Evolutionary conservation across 202 grass and related monocot genomes (phyloP).

Genomic region (Miscanthus sacchariflorus): DNA sequence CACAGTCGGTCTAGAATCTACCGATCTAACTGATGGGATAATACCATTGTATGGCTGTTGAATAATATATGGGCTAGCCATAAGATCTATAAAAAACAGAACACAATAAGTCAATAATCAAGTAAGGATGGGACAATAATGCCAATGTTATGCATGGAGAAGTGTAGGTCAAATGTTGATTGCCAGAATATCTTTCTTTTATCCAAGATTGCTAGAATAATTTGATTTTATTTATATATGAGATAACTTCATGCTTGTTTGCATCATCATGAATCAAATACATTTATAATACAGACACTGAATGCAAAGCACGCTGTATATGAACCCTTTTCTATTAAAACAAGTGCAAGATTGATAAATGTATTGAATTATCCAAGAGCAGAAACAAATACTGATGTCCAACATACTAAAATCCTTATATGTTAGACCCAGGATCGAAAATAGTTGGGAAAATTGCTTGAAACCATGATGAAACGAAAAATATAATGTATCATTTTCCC

Average conservation of each 20-base stretch:
- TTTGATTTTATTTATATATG: not conserved
- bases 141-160: not conserved
- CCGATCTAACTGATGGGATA: conserved; percentile 12
- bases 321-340: not conserved
- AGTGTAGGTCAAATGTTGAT: not conserved
- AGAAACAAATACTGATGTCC: not conserved
- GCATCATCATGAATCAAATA: conserved; percentile 4
- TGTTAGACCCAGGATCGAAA: conserved; percentile 17
- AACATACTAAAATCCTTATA: not conserved
- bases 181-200: not conserved
- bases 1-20: not conserved
- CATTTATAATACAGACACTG: conserved; percentile 1
- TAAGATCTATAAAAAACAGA: not conserved
- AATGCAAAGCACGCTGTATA: not conserved
- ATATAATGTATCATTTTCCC: not conserved
- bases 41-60: not conserved
- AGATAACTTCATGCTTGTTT: not conserved
- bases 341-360: not conserved
- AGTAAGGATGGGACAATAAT: not conserved
- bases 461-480: conserved; percentile 10
- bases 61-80: not conserved
- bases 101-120: not conserved
- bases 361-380: not conserved
- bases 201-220: not conserved
- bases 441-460: not conserved